These are phyloP conservation scores for Solanum rostratum DNA, from an alignment of 257 asterid genomes.

Conservation along the genomic window DNA sequence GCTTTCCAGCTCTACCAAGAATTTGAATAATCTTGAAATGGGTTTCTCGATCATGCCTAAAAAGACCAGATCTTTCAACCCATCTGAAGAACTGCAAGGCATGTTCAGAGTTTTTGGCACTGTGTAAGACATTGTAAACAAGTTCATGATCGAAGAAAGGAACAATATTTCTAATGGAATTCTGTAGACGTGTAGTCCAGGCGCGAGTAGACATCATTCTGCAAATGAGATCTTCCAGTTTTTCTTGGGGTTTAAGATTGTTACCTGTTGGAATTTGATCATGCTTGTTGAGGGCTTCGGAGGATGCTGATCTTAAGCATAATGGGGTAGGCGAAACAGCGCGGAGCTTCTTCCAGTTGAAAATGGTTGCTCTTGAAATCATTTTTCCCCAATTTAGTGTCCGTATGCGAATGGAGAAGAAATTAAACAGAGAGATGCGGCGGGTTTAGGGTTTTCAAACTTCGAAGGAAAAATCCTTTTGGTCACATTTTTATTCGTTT, in stretches of 20 bases:
- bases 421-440: neutral
- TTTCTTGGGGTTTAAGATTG: conserved; percentile 42
- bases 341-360: neutral
- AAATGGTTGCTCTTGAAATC: neutral
- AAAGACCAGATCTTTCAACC: conserved; percentile 72
- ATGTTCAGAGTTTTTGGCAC: conserved; percentile 55
- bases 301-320: neutral
- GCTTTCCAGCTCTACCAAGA: conserved; percentile 61
- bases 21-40: conserved; percentile 70
- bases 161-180: conserved; percentile 61
- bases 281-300: neutral
- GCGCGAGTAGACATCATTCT: conserved; percentile 86
- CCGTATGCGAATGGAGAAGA: neutral
- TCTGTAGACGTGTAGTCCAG: conserved; percentile 89
- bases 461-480: too few relatives aligned
- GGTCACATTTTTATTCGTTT: too few relatives aligned
- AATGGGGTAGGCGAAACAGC: neutral
- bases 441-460: neutral
- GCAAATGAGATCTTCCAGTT: conserved; percentile 51
- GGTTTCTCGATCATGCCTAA: conserved; percentile 49
- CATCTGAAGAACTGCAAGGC: conserved; percentile 97
- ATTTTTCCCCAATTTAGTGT: neutral
- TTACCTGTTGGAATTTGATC: conserved; percentile 1
- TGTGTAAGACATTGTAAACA: conserved; percentile 69
- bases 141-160: conserved; percentile 64